Evolutionary conservation across 495 filamentous ascomycete species (phyloP), one percentile per base, ranked within the genome.

Genomic region (Trichoderma asperelloides): DNA sequence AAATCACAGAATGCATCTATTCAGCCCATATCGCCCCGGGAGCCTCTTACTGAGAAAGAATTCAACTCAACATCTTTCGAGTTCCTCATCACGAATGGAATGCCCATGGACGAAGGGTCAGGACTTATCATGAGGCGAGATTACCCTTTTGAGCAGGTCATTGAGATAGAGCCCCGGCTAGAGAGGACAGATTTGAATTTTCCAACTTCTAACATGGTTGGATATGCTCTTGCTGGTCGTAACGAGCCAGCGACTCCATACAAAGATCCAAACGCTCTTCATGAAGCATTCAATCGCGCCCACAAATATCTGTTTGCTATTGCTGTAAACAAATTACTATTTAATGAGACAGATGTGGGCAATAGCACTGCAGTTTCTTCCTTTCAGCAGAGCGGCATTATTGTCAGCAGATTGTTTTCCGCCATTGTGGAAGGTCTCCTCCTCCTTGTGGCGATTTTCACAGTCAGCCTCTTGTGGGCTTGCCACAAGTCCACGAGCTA

Each of bases 31-130:
- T 74, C 70, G 8, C 45, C 71, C 2, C 71, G 67, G 45, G 9
- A 65, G 6, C 37, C 25, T 15, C 67, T 81, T 13, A 64, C 67
- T 1, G n/a, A 70, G 0, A 65, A 62, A 0, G 69, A 76, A 8
- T 79, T 82, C 64, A 78, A 82, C 23, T 66, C 65, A 18, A 71
- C 71, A 0, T 65, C 69, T 1, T 77, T 83, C 49, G 78, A 80
- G 45, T 72, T 64, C 33, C 60, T 77, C 9, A 13, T 77, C 0
- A 70, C 68, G 7, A 66, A 65, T 2, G 76, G 74, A 9, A 41
- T 67, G 16, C 18, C 67, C 13, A 30, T 65, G 2, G 39, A 57
- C n/a, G n/a, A n/a, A n/a, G n/a, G n/a, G n/a, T n/a, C n/a, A 6
- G 1, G 0, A n/a, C 3, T 25, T 1, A 16, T 64, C 27, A 37